Conservation (phyloP, 371 early-diverging fungal species). For the Amoeboaphelidium protococcarum region DNA sequence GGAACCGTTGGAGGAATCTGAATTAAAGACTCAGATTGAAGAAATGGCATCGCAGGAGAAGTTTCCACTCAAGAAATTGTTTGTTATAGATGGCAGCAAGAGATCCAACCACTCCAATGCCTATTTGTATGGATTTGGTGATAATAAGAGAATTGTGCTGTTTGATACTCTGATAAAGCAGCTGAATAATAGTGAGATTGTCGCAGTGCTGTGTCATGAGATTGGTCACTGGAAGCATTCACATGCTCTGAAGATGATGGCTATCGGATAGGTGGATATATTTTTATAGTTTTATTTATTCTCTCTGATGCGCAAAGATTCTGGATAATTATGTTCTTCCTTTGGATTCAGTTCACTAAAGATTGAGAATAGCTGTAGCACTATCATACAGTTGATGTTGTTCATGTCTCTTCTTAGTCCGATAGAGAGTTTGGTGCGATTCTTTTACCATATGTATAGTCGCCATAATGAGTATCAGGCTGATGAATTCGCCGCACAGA, state of each 20-base stretch:
- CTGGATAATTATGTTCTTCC: too few relatives aligned
- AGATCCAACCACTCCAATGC: conserved; percentile 89
- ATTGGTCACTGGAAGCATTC: conserved; percentile 86
- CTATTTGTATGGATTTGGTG: conserved; percentile 86
- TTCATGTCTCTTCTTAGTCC: conserved; percentile 45
- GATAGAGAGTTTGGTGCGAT: conserved; percentile 40
- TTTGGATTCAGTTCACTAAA: too few relatives aligned
- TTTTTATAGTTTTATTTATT: conserved; percentile 63
- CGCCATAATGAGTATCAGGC: conserved; percentile 85
- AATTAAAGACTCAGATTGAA: conserved; percentile 55
- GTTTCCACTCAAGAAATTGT: conserved; percentile 79
- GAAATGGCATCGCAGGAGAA: conserved; percentile 52
- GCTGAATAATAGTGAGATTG: conserved; percentile 37
- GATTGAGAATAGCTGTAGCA: too few relatives aligned
- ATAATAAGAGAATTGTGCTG: conserved; percentile 89
- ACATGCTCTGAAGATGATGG: conserved; percentile 51
- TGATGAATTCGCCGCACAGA: conserved; percentile 51
- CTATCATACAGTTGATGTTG: too few relatives aligned
- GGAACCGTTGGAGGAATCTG: conserved; percentile 58
- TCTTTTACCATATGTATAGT: conserved; percentile 49
- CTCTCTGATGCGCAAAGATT: conserved; percentile 36
- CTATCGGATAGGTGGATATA: conserved; percentile 40
- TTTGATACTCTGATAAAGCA: conserved; percentile 86
- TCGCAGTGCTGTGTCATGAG: conserved; percentile 80
- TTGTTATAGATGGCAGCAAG: conserved; percentile 84